phyloP scores from a whole-genome alignment of 768 basidiomycete species.

The Amanita muscaria region DNA sequence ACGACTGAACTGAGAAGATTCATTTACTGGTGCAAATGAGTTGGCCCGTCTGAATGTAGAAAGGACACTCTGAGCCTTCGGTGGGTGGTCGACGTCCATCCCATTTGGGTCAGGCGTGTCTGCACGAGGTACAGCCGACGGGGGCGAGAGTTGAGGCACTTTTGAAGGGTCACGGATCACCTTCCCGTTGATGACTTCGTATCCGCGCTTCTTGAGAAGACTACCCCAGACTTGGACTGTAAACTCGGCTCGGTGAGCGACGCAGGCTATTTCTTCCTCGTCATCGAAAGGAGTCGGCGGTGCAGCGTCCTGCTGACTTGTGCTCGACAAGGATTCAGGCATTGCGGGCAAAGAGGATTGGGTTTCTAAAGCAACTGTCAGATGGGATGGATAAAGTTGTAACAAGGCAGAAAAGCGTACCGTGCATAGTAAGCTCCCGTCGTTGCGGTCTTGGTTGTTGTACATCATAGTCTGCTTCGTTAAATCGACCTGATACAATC shows the following conservation, averaged over 20 bases:
- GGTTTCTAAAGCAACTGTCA: conserved; percentile 14
- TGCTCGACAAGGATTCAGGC: conserved; percentile 15
- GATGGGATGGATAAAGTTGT: conserved; percentile 15
- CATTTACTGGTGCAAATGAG: conserved; percentile 46
- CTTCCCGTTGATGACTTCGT: conserved; percentile 47
- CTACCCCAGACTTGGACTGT: conserved; percentile 65
- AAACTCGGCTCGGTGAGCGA: conserved; percentile 50
- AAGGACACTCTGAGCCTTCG: conserved; percentile 34
- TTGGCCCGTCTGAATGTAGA: conserved; percentile 54
- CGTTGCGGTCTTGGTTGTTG: conserved; percentile 50
- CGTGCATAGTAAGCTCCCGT: conserved; percentile 26
- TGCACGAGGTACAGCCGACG: conserved; percentile 6
- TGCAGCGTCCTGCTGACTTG: conserved; percentile 5
- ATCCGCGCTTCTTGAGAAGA: conserved; percentile 60
- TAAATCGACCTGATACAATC: conserved; percentile 42
- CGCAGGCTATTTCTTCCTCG: conserved; percentile 43
- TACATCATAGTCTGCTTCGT: conserved; percentile 53
- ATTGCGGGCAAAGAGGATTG: conserved; percentile 16
- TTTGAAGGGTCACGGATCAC: conserved; percentile 58
- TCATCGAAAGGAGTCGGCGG: conserved; percentile 29
- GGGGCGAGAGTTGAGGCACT: conserved; percentile 13
- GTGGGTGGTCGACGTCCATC: conserved; percentile 10
- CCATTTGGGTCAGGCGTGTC: conserved; percentile 11
- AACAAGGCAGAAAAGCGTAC: conserved; percentile 14
- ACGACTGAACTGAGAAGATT: conserved; percentile 13